Percentiles rank a stretch among this genome's conserved stretches.
These are phyloP conservation scores for Lasiodiplodia hormozganensis DNA, from an alignment of 2,329 filamentous ascomycete species.

Conservation along the genomic window DNA sequence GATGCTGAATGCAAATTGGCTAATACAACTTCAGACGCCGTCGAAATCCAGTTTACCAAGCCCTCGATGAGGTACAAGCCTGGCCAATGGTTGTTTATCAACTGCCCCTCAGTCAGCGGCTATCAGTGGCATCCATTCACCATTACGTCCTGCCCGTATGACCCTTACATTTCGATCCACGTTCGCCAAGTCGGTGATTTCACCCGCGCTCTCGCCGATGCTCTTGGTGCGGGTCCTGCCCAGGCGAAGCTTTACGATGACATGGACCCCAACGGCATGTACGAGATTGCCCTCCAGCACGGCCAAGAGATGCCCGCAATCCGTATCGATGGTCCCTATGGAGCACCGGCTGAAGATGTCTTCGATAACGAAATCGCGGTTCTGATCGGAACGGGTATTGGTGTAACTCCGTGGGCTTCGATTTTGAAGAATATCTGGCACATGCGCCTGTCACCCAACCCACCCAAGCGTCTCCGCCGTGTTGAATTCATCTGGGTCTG, in stretches of 20 bases:
- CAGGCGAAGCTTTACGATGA: constrained; percentile 90
- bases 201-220: constrained; percentile 89
- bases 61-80: constrained; percentile 98
- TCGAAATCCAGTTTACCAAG: constrained; percentile 97
- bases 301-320: constrained; percentile 90
- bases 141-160: constrained; percentile 96
- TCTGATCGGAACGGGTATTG: constrained; percentile 84
- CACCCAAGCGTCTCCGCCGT: constrained; percentile 84
- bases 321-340: constrained; percentile 93
- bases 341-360: constrained; percentile 95
- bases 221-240: constrained; percentile 86
- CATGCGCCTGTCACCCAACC: constrained; percentile 86
- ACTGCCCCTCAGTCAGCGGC: constrained; percentile 85
- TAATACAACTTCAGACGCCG: constrained; percentile 69
- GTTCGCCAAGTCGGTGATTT: constrained; percentile 97
- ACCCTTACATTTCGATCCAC: constrained; percentile 93
- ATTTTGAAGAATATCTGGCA: constrained; percentile 99
- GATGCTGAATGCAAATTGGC: constrained; percentile 10
- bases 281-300: constrained; percentile 93
- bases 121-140: constrained; percentile 98
- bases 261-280: constrained; percentile 94
- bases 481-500: constrained; percentile 99
- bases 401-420: constrained; percentile 84
- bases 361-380: constrained; percentile 92
- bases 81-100: constrained; percentile 96